Percentiles rank a stretch among this genome's conserved stretches.
These are phyloP conservation scores for Cafeteria roenbergensis DNA, from an alignment of 108 stramenopile species.

Conservation along the genomic window DNA sequence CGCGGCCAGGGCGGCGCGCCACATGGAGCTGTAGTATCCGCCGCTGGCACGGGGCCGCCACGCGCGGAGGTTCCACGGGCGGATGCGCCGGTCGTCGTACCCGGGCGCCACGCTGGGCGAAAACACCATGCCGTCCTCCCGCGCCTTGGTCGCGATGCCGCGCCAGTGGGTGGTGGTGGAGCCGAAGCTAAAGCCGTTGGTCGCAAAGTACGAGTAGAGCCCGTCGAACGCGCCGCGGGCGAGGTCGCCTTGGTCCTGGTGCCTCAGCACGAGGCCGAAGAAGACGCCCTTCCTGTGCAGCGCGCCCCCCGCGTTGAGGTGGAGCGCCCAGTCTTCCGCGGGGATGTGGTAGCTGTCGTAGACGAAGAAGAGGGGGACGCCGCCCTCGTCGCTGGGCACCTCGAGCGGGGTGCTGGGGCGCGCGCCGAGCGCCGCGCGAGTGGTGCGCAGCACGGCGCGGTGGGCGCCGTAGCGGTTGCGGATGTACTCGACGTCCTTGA, in stretches of 20 bases:
- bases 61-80: slow-evolving; percentile 13
- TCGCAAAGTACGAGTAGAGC: slow-evolving; percentile 22
- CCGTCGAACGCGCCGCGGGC: slow-evolving; percentile 17
- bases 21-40: slow-evolving; percentile 7
- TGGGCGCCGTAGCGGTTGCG: not conserved
- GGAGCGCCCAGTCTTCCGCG: slow-evolving; percentile 5
- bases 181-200: slow-evolving; percentile 11
- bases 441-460: not conserved
- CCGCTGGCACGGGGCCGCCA: not conserved
- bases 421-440: too few species aligned
- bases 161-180: slow-evolving; percentile 6
- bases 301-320: not conserved
- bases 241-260: not conserved
- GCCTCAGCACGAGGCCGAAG: not conserved
- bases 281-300: not conserved
- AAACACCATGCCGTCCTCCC: not conserved
- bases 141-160: not conserved
- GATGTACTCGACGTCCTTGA: slow-evolving; percentile 14
- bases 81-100: slow-evolving; percentile 19
- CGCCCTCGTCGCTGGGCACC: not conserved
- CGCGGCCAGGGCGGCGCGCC: not conserved
- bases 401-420: not conserved
- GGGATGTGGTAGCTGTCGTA: slow-evolving; percentile 24
- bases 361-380: slow-evolving; percentile 9
- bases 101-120: slow-evolving; percentile 6